Base-by-base conservation (phyloP, 1,284 basidiomycete species). In the Phaffia rhodozyma region DNA sequence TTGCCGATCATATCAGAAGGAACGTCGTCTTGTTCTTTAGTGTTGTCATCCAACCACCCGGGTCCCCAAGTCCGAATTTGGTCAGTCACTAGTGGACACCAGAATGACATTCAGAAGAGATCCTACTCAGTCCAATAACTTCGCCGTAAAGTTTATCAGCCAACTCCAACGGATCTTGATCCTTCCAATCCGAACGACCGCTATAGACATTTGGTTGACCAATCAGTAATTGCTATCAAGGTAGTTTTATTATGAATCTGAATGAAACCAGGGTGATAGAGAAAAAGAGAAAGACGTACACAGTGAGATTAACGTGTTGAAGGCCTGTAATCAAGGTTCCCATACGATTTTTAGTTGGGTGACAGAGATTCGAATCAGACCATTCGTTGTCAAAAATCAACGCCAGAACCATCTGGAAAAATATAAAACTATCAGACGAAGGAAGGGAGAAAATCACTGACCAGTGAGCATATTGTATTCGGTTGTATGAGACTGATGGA, bases 61-160 rank as follows among this genome's bases (percentile, higher is more conserved):
- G 6, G 11, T 25, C 30, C 11, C 4, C 30, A 47, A 57, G 7
- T 43, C 13, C 16, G 2, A 43, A 16, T 16, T 6, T 32, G 27
- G 18, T 55, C 6, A 55, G 54, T 25, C 54, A 7, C 4, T 23
- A 29, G 16, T 43, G 4, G 7, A 27, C 20, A 7, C 21, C 21
- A 48, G 50, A 20, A 23, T 13, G 23, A 21, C 2, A 13, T 43
- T 7, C 1, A 47, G 25, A 50, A 30, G 47, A 7, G 21, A 30
- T 2, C 56, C n/a, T 47, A 63, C 62, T 54, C 29, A 63, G 50
- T 21, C 58, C 57, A 2, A 63, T 29, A 13, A 59, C 6, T 27
- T 58, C 62, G 3, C 62, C 62, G 27, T 63, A 63, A 32, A 63
- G 60, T 13, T 54, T 43, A 38, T 63, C 62, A 1, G 62, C 62